A percentile compares a stretch with the other conserved stretches of the same genome.
phyloP scores from a whole-genome alignment of 768 basidiomycete species.

The Mycena kentingensis region DNA sequence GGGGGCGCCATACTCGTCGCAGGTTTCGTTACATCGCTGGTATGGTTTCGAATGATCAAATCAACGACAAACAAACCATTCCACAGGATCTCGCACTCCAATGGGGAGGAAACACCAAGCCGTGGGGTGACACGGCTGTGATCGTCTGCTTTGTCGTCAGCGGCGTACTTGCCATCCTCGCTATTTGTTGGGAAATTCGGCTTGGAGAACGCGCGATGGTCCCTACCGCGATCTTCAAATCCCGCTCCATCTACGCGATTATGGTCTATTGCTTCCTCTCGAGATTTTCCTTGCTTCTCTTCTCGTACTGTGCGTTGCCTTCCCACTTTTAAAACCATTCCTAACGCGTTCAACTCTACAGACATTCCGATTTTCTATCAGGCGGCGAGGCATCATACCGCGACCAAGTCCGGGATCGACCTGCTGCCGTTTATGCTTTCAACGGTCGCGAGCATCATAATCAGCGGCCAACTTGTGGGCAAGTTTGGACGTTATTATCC shows the following conservation, averaged over 20 bases:
- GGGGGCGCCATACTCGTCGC: constrained; percentile 38
- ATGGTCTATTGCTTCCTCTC: not conserved
- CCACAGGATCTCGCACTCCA: constrained; percentile 42
- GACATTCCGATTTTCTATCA: constrained; percentile 2
- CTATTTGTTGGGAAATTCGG: constrained; percentile 5
- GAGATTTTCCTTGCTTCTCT: not conserved
- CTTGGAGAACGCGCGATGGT: constrained; percentile 4
- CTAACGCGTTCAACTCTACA: no score
- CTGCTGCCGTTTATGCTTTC: not conserved
- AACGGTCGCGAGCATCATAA: not conserved
- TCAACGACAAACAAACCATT: no score
- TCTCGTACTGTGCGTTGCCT: no score
- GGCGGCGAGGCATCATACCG: not conserved
- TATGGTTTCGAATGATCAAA: no score
- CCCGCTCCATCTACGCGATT: not conserved
- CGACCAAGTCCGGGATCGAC: constrained; percentile 4
- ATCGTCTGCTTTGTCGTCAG: constrained; percentile 10
- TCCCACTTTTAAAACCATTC: no score
- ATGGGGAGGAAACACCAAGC: constrained; percentile 44
- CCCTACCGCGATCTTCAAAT: constrained; percentile 2
- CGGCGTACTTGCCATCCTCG: not conserved
- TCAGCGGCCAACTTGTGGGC: not conserved
- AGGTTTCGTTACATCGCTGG: constrained; percentile 34
- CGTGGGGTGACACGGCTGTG: constrained; percentile 40
- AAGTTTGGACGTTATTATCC: not conserved